Evolutionary conservation across 148 eudicot species (phyloP).

Genomic region (Suaeda aralocaspica): DNA sequence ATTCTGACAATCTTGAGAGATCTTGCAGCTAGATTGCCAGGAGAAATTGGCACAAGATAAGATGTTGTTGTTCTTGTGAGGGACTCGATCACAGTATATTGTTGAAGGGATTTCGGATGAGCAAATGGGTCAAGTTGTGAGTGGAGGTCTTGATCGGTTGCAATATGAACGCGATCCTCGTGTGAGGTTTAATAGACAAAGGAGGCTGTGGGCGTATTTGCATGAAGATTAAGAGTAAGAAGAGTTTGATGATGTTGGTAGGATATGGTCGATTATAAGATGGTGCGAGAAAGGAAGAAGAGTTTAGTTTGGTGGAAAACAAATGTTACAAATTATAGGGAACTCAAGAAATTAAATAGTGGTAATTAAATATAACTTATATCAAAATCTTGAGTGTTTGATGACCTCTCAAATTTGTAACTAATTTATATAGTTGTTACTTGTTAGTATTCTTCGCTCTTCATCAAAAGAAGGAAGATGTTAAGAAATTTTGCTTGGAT

Average conservation of each 20-base stretch:
- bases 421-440: no score
- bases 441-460: no score
- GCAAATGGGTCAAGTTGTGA: conserved; percentile 52
- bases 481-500: no score
- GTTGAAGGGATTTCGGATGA: conserved; percentile 57
- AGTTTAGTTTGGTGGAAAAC: no score
- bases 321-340: no score
- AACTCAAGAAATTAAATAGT: no score
- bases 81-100: conserved; percentile 56
- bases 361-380: no score
- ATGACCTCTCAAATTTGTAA: no score
- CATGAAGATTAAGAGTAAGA: conserved; percentile 64
- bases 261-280: no score
- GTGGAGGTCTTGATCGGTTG: conserved; percentile 69
- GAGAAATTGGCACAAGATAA: conserved; percentile 59
- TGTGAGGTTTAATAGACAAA: conserved; percentile 49
- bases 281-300: no score
- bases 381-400: no score
- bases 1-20: conserved; percentile 64
- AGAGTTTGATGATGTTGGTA: conserved; percentile 65
- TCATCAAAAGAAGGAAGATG: no score
- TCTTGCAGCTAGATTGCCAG: conserved; percentile 68
- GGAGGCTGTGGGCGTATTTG: conserved; percentile 59
- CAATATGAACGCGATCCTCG: conserved; percentile 74
- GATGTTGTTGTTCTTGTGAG: conserved; percentile 61